Conservation (phyloP, 2,329 filamentous ascomycete genomes). For the Leptographium procerum region DNA sequence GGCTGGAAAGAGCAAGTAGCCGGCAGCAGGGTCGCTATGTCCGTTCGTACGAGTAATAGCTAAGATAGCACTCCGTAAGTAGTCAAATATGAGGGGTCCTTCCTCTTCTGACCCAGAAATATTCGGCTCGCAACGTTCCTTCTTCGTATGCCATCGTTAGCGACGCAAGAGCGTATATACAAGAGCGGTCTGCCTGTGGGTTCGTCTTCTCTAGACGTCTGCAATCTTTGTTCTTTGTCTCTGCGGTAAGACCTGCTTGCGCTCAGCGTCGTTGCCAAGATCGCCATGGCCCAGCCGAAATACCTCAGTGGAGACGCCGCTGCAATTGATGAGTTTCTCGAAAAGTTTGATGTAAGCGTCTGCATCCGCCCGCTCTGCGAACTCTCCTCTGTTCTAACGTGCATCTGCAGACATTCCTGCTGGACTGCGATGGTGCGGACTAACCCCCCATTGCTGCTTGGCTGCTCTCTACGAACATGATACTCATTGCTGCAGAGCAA, state of each 20-base stretch:
- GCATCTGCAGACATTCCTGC: slow-evolving; percentile 64
- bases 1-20: no score
- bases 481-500: slow-evolving; percentile 11
- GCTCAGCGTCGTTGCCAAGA: not conserved
- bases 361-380: not conserved
- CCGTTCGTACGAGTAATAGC: no score
- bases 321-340: slow-evolving; percentile 72
- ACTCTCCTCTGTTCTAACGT: not conserved
- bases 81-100: not conserved
- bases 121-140: not conserved
- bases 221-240: not conserved
- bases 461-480: not conserved
- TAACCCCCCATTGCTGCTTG: not conserved
- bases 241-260: no score
- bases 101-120: not conserved
- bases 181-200: no score
- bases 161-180: no score
- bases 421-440: slow-evolving; percentile 85
- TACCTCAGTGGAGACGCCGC: slow-evolving; percentile 70
- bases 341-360: slow-evolving; percentile 75
- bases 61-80: no score
- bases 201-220: no score
- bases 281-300: slow-evolving; percentile 24
- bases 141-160: no score
- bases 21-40: not conserved